These are phyloP conservation scores for Candida rishiriensis DNA, from an alignment of 805 yeast species.

Conservation along the genomic window DNA sequence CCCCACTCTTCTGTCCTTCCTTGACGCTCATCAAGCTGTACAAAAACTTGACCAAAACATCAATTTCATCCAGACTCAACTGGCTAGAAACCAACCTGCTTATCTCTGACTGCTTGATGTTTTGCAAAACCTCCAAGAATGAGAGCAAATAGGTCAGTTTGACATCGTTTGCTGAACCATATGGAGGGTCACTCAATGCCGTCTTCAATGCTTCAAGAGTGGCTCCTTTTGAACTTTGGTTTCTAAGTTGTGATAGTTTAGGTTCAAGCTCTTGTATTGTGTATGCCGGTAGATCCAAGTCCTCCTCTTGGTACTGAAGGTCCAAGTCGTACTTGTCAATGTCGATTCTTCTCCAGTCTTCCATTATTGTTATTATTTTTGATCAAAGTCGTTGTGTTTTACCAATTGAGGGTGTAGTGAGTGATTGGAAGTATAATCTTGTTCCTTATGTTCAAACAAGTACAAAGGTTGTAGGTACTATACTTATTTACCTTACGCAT, in stretches of 20 bases:
- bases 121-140: slow-evolving; percentile 68
- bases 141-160: slow-evolving; percentile 48
- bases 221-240: slow-evolving; percentile 66
- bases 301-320: slow-evolving; percentile 35
- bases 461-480: no score
- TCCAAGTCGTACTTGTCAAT: slow-evolving; percentile 90
- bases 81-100: slow-evolving; percentile 47
- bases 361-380: slow-evolving; percentile 32
- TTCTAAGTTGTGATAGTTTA: slow-evolving; percentile 54
- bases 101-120: slow-evolving; percentile 65
- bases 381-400: no score
- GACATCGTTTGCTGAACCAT: slow-evolving; percentile 61
- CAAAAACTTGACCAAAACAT: slow-evolving; percentile 73
- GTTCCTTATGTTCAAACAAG: no score
- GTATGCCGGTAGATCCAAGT: slow-evolving; percentile 35
- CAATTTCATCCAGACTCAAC: slow-evolving; percentile 63
- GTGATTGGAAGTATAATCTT: no score
- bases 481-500: no score
- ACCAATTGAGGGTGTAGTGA: no score
- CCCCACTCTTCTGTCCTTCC: slow-evolving; percentile 82
- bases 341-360: slow-evolving; percentile 92
- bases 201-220: slow-evolving; percentile 59
- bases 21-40: slow-evolving; percentile 80
- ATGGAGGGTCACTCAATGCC: slow-evolving; percentile 74
- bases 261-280: slow-evolving; percentile 50